These are phyloP conservation scores for Trichoderma asperelloides DNA, from an alignment of 495 filamentous ascomycete species.

Conservation along the genomic window DNA sequence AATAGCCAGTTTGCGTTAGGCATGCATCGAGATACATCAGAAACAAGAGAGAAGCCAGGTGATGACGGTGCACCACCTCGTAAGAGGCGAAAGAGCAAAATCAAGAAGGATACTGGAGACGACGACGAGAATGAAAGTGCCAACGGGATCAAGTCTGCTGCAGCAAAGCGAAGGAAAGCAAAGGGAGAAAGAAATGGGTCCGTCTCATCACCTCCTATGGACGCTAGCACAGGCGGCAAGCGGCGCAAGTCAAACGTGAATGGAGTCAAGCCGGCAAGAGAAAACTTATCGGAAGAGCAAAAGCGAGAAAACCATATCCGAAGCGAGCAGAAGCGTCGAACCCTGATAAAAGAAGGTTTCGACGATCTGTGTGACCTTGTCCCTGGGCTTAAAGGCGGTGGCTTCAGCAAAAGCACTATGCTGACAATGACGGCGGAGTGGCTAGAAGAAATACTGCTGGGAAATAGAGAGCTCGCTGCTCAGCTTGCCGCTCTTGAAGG, in stretches of 20 bases:
- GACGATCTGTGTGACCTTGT: conserved; percentile 63
- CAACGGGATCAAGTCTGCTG: neutral
- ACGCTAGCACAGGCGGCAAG: conserved; percentile 14
- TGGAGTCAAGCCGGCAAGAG: conserved; percentile 44
- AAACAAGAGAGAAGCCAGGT: neutral
- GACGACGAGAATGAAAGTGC: conserved; percentile 16
- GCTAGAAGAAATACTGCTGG: conserved; percentile 60
- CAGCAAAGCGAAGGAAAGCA: neutral
- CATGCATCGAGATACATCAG: neutral
- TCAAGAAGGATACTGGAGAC: conserved; percentile 15
- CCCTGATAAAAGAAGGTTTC: conserved; percentile 69
- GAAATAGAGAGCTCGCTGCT: conserved; percentile 47
- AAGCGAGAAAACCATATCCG: conserved; percentile 82
- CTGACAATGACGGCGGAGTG: conserved; percentile 62
- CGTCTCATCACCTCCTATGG: neutral
- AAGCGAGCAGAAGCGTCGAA: conserved; percentile 79
- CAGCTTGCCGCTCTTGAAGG: conserved; percentile 24
- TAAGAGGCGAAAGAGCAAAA: conserved; percentile 42
- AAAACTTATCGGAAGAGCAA: conserved; percentile 75
- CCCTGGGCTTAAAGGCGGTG: conserved; percentile 57
- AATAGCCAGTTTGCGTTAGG: conserved; percentile 21
- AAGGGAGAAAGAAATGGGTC: conserved; percentile 13
- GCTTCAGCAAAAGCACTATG: conserved; percentile 72
- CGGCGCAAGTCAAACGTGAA: conserved; percentile 19
- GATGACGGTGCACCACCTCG: conserved; percentile 22